These are phyloP conservation scores for Discostella pseudostelligera DNA, from an alignment of 108 stramenopile genomes.

Conservation along the genomic window DNA sequence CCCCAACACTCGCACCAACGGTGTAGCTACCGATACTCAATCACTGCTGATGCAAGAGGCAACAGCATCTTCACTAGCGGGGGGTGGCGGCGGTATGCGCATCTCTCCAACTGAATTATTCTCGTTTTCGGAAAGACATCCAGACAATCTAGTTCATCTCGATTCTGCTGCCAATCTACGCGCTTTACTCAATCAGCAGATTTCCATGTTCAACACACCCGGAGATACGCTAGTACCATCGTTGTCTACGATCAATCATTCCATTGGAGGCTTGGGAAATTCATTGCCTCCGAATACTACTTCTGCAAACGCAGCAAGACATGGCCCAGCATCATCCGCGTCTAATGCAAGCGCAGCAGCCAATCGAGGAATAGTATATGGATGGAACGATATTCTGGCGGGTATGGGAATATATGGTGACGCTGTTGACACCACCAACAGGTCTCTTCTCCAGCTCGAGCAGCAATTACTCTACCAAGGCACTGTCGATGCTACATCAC, in stretches of 20 bases:
- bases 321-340: not conserved
- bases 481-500: not conserved
- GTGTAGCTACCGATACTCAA: slow-evolving; percentile 13
- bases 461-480: slow-evolving; percentile 15
- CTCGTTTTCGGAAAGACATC: not conserved
- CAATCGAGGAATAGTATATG: slow-evolving; percentile 1
- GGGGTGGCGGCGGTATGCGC: slow-evolving; percentile 3
- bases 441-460: slow-evolving; percentile 6
- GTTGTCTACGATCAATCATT: slow-evolving; percentile 4
- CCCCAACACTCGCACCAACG: not conserved
- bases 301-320: not conserved
- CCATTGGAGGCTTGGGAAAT: not conserved
- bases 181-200: slow-evolving; percentile 38
- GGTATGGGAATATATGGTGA: not conserved
- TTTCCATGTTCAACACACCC: slow-evolving; percentile 24
- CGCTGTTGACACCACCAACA: not conserved
- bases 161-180: slow-evolving; percentile 43
- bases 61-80: slow-evolving; percentile 3
- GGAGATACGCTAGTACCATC: slow-evolving; percentile 13
- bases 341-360: not conserved
- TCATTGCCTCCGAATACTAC: not conserved
- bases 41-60: slow-evolving; percentile 17
- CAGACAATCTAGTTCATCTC: slow-evolving; percentile 4
- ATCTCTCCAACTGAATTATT: slow-evolving; percentile 10
- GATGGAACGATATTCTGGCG: slow-evolving; percentile 3